Percentiles rank a stretch among this genome's conserved stretches.
phyloP scores from a whole-genome alignment of 2,329 filamentous ascomycete genomes.

The Penicillium sp. region DNA sequence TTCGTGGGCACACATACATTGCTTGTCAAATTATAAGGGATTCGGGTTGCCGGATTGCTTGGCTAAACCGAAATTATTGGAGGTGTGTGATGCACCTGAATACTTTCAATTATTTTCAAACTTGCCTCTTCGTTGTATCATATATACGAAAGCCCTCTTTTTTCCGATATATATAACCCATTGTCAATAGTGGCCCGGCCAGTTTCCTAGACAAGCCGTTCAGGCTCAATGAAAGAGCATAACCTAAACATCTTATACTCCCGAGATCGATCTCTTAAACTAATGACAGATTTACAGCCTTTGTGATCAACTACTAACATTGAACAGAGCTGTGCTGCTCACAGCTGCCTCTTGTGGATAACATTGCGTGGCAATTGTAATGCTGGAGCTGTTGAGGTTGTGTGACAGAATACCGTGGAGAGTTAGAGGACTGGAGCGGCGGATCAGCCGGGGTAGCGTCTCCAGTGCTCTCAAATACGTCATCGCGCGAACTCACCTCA shows the following conservation, averaged over 20 bases:
- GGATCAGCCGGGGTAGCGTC: constrained; percentile 27
- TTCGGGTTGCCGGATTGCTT: background rate
- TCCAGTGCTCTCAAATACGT: constrained; percentile 31
- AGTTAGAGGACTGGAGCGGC: constrained; percentile 10
- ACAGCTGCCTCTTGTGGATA: background rate
- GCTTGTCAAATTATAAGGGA: background rate
- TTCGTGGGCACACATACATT: background rate
- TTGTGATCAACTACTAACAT: background rate
- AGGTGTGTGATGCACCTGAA: background rate
- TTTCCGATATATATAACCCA: background rate
- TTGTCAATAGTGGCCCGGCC: background rate
- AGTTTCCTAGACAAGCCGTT: background rate
- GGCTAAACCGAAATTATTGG: background rate
- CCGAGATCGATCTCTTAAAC: background rate
- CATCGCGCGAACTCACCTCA: constrained; percentile 34
- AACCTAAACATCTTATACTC: background rate
- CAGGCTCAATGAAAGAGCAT: background rate
- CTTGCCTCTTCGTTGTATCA: background rate
- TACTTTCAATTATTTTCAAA: background rate
- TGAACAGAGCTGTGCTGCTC: background rate
- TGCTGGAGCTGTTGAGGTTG: background rate
- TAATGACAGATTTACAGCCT: background rate
- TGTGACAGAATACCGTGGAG: constrained; percentile 4
- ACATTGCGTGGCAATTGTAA: background rate
- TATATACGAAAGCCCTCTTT: background rate